These are phyloP conservation scores for Phylloporus sp. DNA, from an alignment of 768 basidiomycete genomes.

Conservation along the genomic window DNA sequence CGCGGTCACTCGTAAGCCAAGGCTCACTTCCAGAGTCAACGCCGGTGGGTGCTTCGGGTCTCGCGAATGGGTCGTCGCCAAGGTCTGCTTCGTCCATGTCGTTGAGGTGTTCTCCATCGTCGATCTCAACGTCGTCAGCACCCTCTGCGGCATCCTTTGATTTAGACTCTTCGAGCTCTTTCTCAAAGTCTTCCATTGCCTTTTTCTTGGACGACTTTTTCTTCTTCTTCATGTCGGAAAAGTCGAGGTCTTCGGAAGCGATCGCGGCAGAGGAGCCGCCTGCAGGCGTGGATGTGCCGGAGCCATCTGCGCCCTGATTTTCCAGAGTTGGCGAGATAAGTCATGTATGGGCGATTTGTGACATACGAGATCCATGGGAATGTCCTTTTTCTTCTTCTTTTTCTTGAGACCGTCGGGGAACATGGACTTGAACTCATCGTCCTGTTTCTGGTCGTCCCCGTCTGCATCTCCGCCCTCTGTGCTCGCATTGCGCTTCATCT, in stretches of 20 bases:
- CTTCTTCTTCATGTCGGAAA: conserved; percentile 96
- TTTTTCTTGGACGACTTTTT: conserved; percentile 91
- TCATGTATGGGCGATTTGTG: neutral
- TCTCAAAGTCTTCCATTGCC: conserved; percentile 91
- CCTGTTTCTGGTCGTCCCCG: conserved; percentile 48
- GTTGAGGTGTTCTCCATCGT: conserved; percentile 59
- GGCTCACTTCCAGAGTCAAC: conserved; percentile 76
- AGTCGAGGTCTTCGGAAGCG: conserved; percentile 78
- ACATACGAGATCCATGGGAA: conserved; percentile 75
- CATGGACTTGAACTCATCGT: conserved; percentile 77
- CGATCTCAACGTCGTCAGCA: conserved; percentile 49
- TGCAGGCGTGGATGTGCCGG: conserved; percentile 60
- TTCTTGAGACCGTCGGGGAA: conserved; percentile 81
- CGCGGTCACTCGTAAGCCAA: conserved; percentile 90
- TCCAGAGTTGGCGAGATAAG: conserved; percentile 1
- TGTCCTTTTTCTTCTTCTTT: conserved; percentile 92
- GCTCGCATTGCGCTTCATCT: conserved; percentile 51
- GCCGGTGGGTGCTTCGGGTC: conserved; percentile 48
- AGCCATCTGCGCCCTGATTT: conserved; percentile 53
- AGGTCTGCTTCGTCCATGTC: conserved; percentile 78
- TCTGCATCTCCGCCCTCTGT: conserved; percentile 32
- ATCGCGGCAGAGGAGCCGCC: conserved; percentile 34
- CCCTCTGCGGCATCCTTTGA: conserved; percentile 59
- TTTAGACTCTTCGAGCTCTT: conserved; percentile 75
- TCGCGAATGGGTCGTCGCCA: conserved; percentile 83